These are phyloP conservation scores for Tuber magnatum DNA, from an alignment of 495 filamentous ascomycete species.

Conservation along the genomic window DNA sequence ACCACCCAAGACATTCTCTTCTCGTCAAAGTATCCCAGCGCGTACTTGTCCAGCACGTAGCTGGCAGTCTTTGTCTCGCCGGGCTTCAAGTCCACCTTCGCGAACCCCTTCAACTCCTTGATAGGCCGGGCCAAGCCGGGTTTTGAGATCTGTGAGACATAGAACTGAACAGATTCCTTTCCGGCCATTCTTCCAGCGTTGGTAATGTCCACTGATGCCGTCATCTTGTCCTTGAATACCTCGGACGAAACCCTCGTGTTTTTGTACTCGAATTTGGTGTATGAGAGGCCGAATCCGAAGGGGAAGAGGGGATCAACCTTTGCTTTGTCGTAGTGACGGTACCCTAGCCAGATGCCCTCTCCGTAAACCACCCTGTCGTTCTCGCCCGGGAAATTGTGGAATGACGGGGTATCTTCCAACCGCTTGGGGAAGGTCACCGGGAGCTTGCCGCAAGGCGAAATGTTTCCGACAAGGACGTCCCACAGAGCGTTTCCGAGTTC, in stretches of 20 bases:
- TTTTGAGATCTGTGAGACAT: slow-evolving; percentile 48
- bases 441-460: slow-evolving; percentile 61
- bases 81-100: slow-evolving; percentile 58
- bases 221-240: slow-evolving; percentile 47
- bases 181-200: slow-evolving; percentile 61
- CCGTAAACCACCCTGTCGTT: slow-evolving; percentile 65
- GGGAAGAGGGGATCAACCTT: slow-evolving; percentile 57
- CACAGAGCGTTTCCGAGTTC: slow-evolving; percentile 62
- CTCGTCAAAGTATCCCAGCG: slow-evolving; percentile 42
- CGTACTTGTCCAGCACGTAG: slow-evolving; percentile 52
- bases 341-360: slow-evolving; percentile 70
- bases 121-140: slow-evolving; percentile 52
- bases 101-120: slow-evolving; percentile 67
- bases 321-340: slow-evolving; percentile 65
- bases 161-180: slow-evolving; percentile 64
- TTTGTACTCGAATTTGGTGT: slow-evolving; percentile 59
- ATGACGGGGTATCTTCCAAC: slow-evolving; percentile 67
- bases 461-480: slow-evolving; percentile 61
- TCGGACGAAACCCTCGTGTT: slow-evolving; percentile 45
- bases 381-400: slow-evolving; percentile 62
- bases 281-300: slow-evolving; percentile 70
- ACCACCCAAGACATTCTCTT: slow-evolving; percentile 40
- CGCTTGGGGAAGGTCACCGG: slow-evolving; percentile 60
- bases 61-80: slow-evolving; percentile 56
- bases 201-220: slow-evolving; percentile 47